These are phyloP conservation scores for Erodium trifolium DNA, from an alignment of 441 rosid genomes.

Conservation along the genomic window DNA sequence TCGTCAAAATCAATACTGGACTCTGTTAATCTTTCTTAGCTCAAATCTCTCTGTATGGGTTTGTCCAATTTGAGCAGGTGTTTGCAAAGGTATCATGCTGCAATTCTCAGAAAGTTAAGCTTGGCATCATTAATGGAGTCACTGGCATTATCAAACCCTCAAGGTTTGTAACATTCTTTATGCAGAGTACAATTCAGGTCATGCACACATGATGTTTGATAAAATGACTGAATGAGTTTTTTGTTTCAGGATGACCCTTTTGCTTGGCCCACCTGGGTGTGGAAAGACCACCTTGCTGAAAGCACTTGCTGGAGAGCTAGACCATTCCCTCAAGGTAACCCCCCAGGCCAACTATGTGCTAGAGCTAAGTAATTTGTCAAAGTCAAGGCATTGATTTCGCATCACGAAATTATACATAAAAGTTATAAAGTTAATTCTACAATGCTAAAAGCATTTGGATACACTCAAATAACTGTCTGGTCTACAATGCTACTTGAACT, in stretches of 20 bases:
- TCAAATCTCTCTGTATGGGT: no score
- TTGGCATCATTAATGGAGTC: slow-evolving; percentile 26
- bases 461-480: no score
- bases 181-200: background rate
- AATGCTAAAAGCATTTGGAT: no score
- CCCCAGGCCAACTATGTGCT: no score
- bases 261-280: slow-evolving; percentile 41
- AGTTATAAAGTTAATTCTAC: no score
- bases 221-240: background rate
- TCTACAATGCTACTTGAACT: background rate
- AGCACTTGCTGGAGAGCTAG: slow-evolving; percentile 30
- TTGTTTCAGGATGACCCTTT: slow-evolving; percentile 15
- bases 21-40: no score
- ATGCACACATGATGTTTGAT: background rate
- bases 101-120: slow-evolving; percentile 15
- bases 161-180: slow-evolving; percentile 19
- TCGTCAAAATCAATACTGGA: background rate
- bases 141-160: slow-evolving; percentile 35
- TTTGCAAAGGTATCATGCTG: slow-evolving; percentile 21
- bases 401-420: no score
- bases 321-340: slow-evolving; percentile 32
- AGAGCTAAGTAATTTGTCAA: no score
- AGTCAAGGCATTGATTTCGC: background rate
- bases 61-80: background rate
- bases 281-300: slow-evolving; percentile 38